A percentile compares a stretch with the other conserved stretches of the same genome.
Conservation (phyloP, 2,329 filamentous ascomycete species). For the Xylariaceae sp. region DNA sequence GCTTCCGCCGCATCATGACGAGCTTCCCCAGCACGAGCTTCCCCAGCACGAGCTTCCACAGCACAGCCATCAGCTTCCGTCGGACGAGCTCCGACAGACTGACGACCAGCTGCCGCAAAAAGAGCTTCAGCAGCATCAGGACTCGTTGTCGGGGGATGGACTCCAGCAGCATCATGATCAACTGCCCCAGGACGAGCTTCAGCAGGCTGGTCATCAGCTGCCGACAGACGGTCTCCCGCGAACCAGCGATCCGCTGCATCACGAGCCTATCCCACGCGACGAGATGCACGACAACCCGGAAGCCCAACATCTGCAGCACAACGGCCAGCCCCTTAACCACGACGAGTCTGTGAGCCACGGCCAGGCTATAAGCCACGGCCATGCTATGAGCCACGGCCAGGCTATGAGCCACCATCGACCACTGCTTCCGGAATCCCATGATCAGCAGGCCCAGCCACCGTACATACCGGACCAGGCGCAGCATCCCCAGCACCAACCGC, state of each 20-base stretch:
- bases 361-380: too few species aligned
- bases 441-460: slow-evolving; percentile 8
- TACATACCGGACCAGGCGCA: slow-evolving; percentile 6
- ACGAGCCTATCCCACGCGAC: too few species aligned
- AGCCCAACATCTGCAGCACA: slow-evolving; percentile 4
- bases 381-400: too few species aligned
- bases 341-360: slow-evolving; percentile 4
- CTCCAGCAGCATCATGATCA: slow-evolving; percentile 4
- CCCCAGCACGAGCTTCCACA: not conserved
- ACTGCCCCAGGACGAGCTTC: not conserved
- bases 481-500: slow-evolving; percentile 6
- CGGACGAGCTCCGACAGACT: slow-evolving; percentile 6
- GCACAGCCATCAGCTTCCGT: too few species aligned
- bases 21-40: slow-evolving; percentile 7
- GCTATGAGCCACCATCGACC: slow-evolving; percentile 8
- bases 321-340: slow-evolving; percentile 5
- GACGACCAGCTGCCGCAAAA: too few species aligned
- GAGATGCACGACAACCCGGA: too few species aligned
- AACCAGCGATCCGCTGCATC: too few species aligned
- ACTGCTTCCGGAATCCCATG: slow-evolving; percentile 9
- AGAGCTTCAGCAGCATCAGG: slow-evolving; percentile 1
- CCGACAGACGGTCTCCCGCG: slow-evolving; percentile 6
- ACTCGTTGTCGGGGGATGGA: slow-evolving; percentile 1
- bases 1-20: slow-evolving; percentile 2
- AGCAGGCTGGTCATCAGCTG: too few species aligned